Conservation (phyloP, 441 rosid genomes). For the Manihot esculenta region DNA sequence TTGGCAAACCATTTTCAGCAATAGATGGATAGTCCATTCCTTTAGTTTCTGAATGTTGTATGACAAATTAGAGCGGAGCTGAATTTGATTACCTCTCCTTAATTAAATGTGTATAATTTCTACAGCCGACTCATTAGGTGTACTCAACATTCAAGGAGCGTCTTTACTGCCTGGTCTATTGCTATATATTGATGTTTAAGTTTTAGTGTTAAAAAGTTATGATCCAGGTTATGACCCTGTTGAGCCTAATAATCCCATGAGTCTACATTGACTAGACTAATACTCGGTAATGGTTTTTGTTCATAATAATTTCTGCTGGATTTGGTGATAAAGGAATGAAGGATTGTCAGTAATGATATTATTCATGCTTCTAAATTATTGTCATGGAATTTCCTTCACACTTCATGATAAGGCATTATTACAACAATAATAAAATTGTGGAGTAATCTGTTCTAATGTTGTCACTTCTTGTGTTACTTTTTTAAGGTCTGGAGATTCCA, state of each 20-base stretch:
- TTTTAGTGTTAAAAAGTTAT: too few species aligned
- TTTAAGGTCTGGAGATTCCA: slow-evolving; percentile 92
- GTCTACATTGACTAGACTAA: background rate
- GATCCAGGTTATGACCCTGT: too few species aligned
- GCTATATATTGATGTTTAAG: too few species aligned
- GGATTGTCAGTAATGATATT: background rate
- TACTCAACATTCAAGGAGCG: too few species aligned
- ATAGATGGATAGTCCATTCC: background rate
- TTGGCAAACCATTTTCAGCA: background rate
- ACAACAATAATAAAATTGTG: background rate
- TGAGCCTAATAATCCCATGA: too few species aligned
- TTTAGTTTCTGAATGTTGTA: slow-evolving; percentile 7
- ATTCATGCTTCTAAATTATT: background rate
- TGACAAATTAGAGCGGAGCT: background rate
- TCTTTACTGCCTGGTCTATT: too few species aligned
- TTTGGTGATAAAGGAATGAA: background rate
- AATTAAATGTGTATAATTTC: background rate
- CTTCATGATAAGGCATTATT: background rate
- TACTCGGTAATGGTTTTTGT: background rate
- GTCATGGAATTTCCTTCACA: background rate
- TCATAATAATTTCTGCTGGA: background rate
- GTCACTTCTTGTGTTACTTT: slow-evolving; percentile 11
- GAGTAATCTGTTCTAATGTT: background rate
- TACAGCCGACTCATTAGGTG: too few species aligned
- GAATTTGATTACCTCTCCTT: background rate